Conservation (phyloP, 208 protist genomes). For the Entamoeba invadens region DNA sequence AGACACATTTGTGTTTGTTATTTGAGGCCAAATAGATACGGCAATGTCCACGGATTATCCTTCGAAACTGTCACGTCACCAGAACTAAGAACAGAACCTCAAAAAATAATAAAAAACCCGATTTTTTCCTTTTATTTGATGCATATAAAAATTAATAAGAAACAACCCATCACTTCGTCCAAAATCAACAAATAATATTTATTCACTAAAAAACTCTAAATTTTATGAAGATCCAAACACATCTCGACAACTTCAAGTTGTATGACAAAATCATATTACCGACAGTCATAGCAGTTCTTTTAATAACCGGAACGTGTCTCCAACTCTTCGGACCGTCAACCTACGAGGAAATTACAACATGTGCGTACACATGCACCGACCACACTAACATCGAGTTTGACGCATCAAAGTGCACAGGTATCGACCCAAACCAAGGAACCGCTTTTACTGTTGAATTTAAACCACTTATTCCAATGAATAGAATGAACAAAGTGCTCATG, state of each 20-base stretch:
- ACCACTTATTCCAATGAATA: background rate
- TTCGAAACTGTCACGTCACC: too few relatives aligned
- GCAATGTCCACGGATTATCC: too few relatives aligned
- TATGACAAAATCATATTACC: background rate
- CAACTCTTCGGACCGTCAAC: background rate
- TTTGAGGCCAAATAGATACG: too few relatives aligned
- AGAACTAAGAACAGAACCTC: too few relatives aligned
- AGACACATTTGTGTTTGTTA: too few relatives aligned
- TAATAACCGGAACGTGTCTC: background rate
- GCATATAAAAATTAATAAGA: too few relatives aligned
- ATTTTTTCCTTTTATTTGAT: too few relatives aligned
- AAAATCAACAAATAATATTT: too few relatives aligned
- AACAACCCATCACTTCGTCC: too few relatives aligned
- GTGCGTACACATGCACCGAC: background rate
- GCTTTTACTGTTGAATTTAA: background rate
- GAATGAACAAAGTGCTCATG: background rate
- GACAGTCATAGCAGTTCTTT: background rate
- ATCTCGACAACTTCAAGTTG: background rate
- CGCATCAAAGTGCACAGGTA: background rate
- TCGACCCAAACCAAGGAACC: background rate
- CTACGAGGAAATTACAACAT: background rate
- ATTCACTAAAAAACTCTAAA: too few relatives aligned
- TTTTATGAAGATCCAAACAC: background rate
- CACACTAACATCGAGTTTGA: background rate
- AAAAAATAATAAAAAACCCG: too few relatives aligned